Conservation (phyloP, 768 basidiomycete species). For the Pleurotus djamor region DNA sequence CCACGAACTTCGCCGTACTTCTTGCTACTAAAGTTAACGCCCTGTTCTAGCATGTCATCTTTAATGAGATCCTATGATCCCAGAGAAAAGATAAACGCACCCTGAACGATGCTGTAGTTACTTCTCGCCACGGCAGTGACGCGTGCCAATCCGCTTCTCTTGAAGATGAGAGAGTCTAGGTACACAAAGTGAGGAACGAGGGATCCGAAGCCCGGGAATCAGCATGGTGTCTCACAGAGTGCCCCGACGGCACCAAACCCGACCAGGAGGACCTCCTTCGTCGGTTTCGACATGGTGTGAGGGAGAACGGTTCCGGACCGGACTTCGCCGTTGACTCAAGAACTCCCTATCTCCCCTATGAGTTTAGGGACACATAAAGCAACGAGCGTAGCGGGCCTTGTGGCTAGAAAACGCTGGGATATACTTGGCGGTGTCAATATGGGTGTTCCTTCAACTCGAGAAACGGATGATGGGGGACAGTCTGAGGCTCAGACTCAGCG, state of each 20-base stretch:
- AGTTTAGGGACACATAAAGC: no score
- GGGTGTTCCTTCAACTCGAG: no score
- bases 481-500: no score
- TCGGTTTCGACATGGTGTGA: conserved; percentile 4
- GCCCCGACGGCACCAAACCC: conserved; percentile 68
- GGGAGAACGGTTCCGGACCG: not conserved
- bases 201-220: not conserved
- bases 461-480: no score
- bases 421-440: no score
- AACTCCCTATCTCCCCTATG: no score
- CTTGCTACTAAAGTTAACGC: conserved; percentile 52
- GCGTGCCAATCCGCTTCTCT: conserved; percentile 53
- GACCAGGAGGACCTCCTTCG: conserved; percentile 56
- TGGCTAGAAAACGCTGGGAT: no score
- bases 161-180: conserved; percentile 54
- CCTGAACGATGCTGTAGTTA: conserved; percentile 56
- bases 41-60: conserved; percentile 34
- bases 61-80: not conserved
- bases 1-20: conserved; percentile 57
- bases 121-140: conserved; percentile 76
- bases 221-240: conserved; percentile 48
- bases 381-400: no score
- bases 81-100: conserved; percentile 24
- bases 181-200: not conserved
- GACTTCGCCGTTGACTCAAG: no score